phyloP scores from a whole-genome alignment of 805 yeast genomes.

The Lachancea dasiensis region DNA sequence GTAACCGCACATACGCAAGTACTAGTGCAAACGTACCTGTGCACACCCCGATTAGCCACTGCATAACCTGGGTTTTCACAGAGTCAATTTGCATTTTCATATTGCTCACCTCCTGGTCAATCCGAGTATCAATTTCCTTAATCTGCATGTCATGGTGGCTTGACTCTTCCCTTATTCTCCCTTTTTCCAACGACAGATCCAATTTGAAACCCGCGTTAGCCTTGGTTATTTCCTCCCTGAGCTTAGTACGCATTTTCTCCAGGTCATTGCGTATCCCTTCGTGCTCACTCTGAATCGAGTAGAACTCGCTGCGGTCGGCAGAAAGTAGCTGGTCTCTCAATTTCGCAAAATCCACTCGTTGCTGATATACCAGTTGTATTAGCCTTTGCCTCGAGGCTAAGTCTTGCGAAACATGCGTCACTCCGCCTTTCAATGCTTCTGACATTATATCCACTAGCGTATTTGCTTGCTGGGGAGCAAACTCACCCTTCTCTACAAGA shows the following conservation, averaged over 20 bases:
- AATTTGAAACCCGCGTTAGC: slow-evolving; percentile 84
- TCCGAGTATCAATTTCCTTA: slow-evolving; percentile 89
- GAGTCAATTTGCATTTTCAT: slow-evolving; percentile 93
- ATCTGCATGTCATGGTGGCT: slow-evolving; percentile 89
- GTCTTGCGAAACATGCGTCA: slow-evolving; percentile 64
- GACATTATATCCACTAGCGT: slow-evolving; percentile 70
- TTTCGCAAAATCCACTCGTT: slow-evolving; percentile 93
- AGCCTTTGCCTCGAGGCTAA: slow-evolving; percentile 82
- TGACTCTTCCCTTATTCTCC: slow-evolving; percentile 89
- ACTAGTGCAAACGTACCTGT: slow-evolving; percentile 96
- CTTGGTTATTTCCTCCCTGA: slow-evolving; percentile 87
- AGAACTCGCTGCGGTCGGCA: slow-evolving; percentile 80
- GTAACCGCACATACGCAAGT: slow-evolving; percentile 81
- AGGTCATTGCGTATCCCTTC: slow-evolving; percentile 78
- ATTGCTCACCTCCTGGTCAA: slow-evolving; percentile 91
- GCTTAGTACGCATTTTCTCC: slow-evolving; percentile 75
- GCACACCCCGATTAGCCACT: slow-evolving; percentile 97
- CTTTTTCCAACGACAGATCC: slow-evolving; percentile 89
- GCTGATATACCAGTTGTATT: slow-evolving; percentile 84
- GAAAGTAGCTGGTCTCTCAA: slow-evolving; percentile 86
- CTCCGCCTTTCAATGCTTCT: slow-evolving; percentile 73
- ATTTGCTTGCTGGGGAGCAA: slow-evolving; percentile 69
- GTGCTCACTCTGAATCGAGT: slow-evolving; percentile 76
- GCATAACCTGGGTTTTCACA: slow-evolving; percentile 94
- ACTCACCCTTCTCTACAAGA: slow-evolving; percentile 58